A percentile compares a stretch with the other conserved stretches of the same genome.
These are phyloP conservation scores for Echites panduratus DNA, from an alignment of 257 asterid genomes.

Conservation along the genomic window DNA sequence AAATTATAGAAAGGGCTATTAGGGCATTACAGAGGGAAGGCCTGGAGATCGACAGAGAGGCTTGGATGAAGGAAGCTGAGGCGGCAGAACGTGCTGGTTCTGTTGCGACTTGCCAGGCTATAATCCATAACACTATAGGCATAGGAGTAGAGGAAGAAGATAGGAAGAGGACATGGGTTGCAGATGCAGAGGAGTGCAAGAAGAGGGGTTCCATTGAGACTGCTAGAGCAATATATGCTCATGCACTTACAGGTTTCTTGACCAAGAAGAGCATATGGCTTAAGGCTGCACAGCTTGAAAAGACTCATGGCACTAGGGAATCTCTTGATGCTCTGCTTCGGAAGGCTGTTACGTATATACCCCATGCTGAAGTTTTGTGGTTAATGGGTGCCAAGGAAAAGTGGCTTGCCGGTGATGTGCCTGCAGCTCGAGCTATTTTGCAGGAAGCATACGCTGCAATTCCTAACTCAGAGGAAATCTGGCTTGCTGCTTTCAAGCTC, in stretches of 20 bases:
- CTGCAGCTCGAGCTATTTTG: conserved; percentile 85
- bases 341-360: conserved; percentile 83
- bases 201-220: conserved; percentile 89
- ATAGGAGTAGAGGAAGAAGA: conserved; percentile 93
- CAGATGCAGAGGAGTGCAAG: conserved; percentile 95
- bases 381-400: conserved; percentile 96
- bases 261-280: conserved; percentile 98
- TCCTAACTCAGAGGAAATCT: conserved; percentile 89
- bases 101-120: conserved; percentile 79
- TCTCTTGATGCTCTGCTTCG: conserved; percentile 74
- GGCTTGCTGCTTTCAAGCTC: conserved; percentile 98
- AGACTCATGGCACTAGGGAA: conserved; percentile 86
- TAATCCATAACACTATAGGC: conserved; percentile 67
- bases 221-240: conserved; percentile 81
- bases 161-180: conserved; percentile 95
- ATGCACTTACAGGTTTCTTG: conserved; percentile 65
- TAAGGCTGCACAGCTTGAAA: conserved; percentile 95
- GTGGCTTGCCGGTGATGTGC: conserved; percentile 99
- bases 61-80: conserved; percentile 97
- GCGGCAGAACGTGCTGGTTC: conserved; percentile 93
- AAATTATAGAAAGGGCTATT: conserved; percentile 76
- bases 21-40: conserved; percentile 81
- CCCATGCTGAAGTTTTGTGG: conserved; percentile 89
- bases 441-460: conserved; percentile 97
- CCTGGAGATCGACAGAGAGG: conserved; percentile 76